phyloP scores from a whole-genome alignment of 2,329 filamentous ascomycete species.

The Beauveria bassiana region DNA sequence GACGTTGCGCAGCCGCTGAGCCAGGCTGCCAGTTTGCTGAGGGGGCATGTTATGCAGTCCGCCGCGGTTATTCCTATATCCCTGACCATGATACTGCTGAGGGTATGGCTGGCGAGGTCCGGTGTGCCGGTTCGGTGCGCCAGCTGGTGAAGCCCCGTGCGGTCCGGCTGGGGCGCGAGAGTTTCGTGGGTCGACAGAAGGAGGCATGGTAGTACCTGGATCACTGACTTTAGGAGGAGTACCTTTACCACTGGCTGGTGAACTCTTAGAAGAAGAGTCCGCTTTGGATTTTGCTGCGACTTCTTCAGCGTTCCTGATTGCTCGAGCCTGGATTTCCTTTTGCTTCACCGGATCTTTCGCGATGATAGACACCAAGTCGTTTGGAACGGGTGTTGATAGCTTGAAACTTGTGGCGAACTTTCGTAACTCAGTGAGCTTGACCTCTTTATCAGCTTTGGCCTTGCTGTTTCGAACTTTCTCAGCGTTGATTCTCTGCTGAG shows the following conservation, averaged over 20 bases:
- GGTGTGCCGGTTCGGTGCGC: constrained; percentile 34
- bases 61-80: constrained; percentile 41
- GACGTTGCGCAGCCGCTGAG: constrained; percentile 42
- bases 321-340: constrained; percentile 84
- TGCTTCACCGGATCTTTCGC: constrained; percentile 96
- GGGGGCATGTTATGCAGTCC: constrained; percentile 35
- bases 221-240: constrained; percentile 37
- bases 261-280: constrained; percentile 21
- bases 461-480: constrained; percentile 51
- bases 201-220: constrained; percentile 24
- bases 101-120: constrained; percentile 42
- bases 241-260: constrained; percentile 27
- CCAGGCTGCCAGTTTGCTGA: constrained; percentile 37
- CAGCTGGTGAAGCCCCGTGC: constrained; percentile 22
- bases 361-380: constrained; percentile 86
- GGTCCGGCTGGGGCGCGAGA: constrained; percentile 28
- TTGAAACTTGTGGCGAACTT: constrained; percentile 95
- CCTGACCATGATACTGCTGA: constrained; percentile 37
- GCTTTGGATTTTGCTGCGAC: constrained; percentile 47
- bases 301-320: constrained; percentile 65
- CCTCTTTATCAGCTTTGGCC: constrained; percentile 70
- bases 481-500: constrained; percentile 44
- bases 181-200: constrained; percentile 21
- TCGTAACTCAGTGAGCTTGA: constrained; percentile 89
- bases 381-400: constrained; percentile 83